Conservation (phyloP, 345 rosid species). For the Diplotaxis tenuifolia region DNA sequence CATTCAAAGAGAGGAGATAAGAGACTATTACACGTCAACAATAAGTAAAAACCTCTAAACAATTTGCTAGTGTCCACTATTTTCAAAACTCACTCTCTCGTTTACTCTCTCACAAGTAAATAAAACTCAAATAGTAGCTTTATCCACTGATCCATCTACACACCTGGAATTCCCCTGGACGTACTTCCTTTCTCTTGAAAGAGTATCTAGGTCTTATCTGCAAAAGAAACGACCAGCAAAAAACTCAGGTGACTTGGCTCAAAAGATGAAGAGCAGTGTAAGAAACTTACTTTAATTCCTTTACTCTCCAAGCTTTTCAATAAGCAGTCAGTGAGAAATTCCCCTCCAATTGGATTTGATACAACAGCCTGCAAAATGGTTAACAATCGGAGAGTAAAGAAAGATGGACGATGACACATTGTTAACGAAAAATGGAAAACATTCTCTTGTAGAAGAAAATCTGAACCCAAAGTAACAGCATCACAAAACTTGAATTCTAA, state of each 20-base stretch:
- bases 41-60: not conserved
- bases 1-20: not conserved
- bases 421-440: not conserved
- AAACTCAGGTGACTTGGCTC: not conserved
- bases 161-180: constrained; percentile 82
- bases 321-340: constrained; percentile 84
- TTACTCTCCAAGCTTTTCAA: constrained; percentile 94
- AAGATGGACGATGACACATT: not conserved
- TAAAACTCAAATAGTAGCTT: not conserved
- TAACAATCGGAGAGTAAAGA: not conserved
- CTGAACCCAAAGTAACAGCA: constrained; percentile 4
- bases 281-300: constrained; percentile 64
- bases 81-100: not conserved
- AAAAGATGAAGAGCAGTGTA: not conserved
- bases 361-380: constrained; percentile 54
- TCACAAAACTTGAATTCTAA: not conserved
- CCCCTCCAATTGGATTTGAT: constrained; percentile 86
- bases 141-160: not conserved
- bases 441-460: not conserved
- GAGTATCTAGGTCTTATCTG: constrained; percentile 98
- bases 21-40: not conserved
- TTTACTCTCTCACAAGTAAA: not conserved
- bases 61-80: not conserved
- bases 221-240: constrained; percentile 25
- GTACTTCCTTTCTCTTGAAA: constrained; percentile 84